Base-by-base conservation (phyloP, 306 rosid genomes). In the Quercus cerris region DNA sequence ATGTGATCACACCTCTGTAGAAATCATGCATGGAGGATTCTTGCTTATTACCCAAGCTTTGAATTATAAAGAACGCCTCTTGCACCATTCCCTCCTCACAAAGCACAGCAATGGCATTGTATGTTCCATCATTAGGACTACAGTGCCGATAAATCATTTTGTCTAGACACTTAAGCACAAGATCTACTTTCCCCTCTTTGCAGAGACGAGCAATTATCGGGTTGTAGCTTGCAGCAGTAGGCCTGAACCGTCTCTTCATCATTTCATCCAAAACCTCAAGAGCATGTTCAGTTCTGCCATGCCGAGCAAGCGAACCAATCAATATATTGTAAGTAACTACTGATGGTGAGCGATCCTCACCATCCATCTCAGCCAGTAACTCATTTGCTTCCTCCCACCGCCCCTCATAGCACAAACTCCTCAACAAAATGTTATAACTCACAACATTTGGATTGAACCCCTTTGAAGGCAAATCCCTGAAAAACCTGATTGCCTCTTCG, bases 311-410 rank as follows among this genome's bases (percentile, higher is more conserved):
- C 2, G 94, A 95, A 81, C 90, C 87, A 61, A 93, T 93, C 59
- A 95, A 81, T 81, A 88, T 90, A 83, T 91, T 93, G 84, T 95
- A 93, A 5, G 98, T 95, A 75, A 85, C 89, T 1, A 79, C 78
- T 12, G 98, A 93, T 17, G 96, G 99, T 62, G 88, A 67, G 61
- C 76, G 75, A 31, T 86, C 90, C 27, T 77, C 92, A 46, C 87
- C 81, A 62, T 85, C 90, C 99, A 95, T 95, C 89, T 87, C 97
- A 3, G 93, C 90, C 14, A 95, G 75, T 62, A 91, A 93, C 76
- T 31, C 79, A 76, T 91, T 90, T 1, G 97, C 96, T 83, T 95
- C 98, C 49, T 93, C 93, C 98, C 99, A 95, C 71, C 91, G 80
- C 59, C 89, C 93, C 71, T 90, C 96, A 25, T 77, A 71, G 80